These are phyloP conservation scores for Neurospora terricola DNA, from an alignment of 495 filamentous ascomycete genomes.

Conservation along the genomic window DNA sequence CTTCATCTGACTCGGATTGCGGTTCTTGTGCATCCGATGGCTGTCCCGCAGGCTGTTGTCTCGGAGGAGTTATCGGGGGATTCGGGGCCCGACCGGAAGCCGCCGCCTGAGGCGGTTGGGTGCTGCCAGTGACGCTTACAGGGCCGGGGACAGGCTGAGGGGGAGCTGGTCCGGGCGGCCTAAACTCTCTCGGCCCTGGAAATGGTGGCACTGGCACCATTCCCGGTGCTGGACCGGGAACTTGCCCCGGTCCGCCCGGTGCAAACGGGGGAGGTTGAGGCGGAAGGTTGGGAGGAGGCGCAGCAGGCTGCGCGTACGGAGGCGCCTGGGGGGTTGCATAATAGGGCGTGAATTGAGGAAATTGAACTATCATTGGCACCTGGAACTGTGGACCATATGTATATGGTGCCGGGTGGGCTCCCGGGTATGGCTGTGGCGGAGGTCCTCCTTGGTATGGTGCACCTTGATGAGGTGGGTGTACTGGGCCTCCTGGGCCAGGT, in stretches of 20 bases:
- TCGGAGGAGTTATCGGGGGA: neutral
- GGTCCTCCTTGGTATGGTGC: neutral
- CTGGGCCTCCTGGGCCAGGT: neutral
- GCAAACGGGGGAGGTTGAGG: neutral
- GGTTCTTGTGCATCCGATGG: neutral
- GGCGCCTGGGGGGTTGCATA: neutral
- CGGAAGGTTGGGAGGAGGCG: conserved; percentile 1
- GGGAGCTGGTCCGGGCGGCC: neutral
- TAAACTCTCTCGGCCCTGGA: neutral
- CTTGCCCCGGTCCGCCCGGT: neutral
- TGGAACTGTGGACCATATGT: neutral
- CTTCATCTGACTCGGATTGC: neutral
- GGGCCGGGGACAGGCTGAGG: neutral
- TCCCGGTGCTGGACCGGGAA: neutral
- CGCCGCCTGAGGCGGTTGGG: neutral
- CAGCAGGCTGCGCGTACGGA: neutral
- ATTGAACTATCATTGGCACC: neutral
- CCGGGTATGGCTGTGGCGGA: neutral
- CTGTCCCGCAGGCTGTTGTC: neutral
- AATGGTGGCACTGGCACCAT: neutral
- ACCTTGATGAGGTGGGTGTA: neutral
- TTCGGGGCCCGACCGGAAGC: neutral
- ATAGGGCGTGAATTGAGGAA: neutral
- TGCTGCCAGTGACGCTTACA: neutral
- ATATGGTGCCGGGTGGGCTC: neutral